Conservation (phyloP, 305 asterid genomes). For the Euphrasia arctica region DNA sequence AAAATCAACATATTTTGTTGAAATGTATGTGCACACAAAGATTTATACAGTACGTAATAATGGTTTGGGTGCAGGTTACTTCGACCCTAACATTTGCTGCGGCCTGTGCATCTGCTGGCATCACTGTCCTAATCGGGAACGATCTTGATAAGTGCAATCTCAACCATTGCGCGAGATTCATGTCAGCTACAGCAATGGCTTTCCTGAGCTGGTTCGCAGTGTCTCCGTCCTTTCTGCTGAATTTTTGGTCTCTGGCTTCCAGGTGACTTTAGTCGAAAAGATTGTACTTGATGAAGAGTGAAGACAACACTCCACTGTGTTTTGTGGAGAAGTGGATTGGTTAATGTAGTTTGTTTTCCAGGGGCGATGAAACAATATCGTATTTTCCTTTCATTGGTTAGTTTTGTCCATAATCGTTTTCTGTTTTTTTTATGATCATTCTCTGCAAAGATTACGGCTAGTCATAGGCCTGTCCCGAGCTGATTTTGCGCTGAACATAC, state of each 20-base stretch:
- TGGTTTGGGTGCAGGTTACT: conserved; percentile 53
- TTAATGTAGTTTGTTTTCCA: background rate
- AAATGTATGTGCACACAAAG: no score
- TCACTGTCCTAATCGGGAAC: conserved; percentile 86
- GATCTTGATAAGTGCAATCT: conserved; percentile 64
- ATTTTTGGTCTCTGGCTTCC: conserved; percentile 85
- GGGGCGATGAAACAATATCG: no score
- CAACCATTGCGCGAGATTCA: conserved; percentile 82
- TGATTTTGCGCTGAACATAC: no score
- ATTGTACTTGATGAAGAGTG: conserved; percentile 14
- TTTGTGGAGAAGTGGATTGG: conserved; percentile 10
- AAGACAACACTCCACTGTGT: background rate
- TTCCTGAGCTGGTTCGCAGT: conserved; percentile 89
- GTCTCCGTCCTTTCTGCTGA: conserved; percentile 73
- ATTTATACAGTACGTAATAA: background rate
- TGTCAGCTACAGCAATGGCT: conserved; percentile 95
- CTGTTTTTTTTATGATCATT: no score
- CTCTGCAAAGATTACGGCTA: no score
- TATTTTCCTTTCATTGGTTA: no score
- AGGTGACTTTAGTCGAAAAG: conserved; percentile 26
- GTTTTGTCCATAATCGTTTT: no score
- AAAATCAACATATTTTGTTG: background rate
- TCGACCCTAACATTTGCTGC: conserved; percentile 94
- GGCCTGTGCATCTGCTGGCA: conserved; percentile 95
- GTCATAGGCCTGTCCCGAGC: no score